A percentile compares a stretch with the other conserved stretches of the same genome.
Conservation (phyloP, 202 grass and related monocot genomes). For the Panicum hallii region DNA sequence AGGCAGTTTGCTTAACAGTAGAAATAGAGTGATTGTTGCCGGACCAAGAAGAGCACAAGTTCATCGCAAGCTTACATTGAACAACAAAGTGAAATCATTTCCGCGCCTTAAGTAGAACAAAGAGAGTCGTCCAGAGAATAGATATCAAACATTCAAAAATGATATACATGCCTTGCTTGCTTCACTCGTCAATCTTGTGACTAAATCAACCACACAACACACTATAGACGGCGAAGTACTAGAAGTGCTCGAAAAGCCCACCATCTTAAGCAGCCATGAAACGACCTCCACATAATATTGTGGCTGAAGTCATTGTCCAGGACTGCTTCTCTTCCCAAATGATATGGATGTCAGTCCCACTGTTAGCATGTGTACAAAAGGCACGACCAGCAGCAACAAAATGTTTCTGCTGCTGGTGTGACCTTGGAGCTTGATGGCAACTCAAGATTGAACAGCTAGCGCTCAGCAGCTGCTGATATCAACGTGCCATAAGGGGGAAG, state of each 20-base stretch:
- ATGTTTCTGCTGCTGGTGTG: slow-evolving; percentile 29
- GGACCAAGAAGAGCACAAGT: neutral
- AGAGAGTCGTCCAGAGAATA: neutral
- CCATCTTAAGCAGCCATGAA: neutral
- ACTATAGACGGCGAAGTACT: slow-evolving; percentile 15
- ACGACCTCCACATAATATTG: slow-evolving; percentile 10
- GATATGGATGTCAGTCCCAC: slow-evolving; percentile 30
- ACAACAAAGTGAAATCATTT: neutral
- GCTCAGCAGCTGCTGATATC: slow-evolving; percentile 32
- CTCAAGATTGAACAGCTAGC: slow-evolving; percentile 6
- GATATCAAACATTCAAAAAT: slow-evolving; percentile 35
- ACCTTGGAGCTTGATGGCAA: slow-evolving; percentile 26
- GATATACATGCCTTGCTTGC: slow-evolving; percentile 43
- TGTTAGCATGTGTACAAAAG: slow-evolving; percentile 62
- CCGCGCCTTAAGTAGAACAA: neutral
- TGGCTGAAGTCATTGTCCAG: slow-evolving; percentile 31
- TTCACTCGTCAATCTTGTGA: slow-evolving; percentile 15
- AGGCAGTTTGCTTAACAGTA: neutral
- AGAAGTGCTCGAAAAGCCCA: slow-evolving; percentile 9
- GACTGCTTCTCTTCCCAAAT: slow-evolving; percentile 37
- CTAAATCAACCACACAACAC: slow-evolving; percentile 36
- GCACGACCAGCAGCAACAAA: slow-evolving; percentile 36
- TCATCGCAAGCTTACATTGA: neutral
- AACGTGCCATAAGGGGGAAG: slow-evolving; percentile 16
- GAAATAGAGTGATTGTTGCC: neutral